phyloP scores from a whole-genome alignment of 371 early-diverging fungal species.

The Mucor racemosus region DNA sequence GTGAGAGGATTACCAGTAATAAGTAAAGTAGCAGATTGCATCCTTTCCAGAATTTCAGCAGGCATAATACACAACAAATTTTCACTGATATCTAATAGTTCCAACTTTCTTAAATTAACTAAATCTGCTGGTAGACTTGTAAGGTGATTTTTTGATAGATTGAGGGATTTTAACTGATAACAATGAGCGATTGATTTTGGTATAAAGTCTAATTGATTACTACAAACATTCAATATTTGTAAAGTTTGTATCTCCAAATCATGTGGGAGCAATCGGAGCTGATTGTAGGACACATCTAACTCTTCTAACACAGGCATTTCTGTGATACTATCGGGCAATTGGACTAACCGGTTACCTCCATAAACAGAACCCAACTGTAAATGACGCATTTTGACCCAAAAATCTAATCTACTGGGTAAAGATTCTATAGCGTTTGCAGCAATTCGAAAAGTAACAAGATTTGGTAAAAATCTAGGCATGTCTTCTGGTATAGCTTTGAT shows the following conservation, averaged over 20 bases:
- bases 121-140: conserved; percentile 64
- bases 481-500: conserved; percentile 51
- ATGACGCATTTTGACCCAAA: conserved; percentile 54
- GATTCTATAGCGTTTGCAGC: conserved; percentile 56
- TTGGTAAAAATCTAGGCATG: conserved; percentile 44
- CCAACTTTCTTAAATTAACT: conserved; percentile 52
- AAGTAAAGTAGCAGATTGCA: conserved; percentile 58
- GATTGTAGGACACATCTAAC: conserved; percentile 63
- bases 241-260: conserved; percentile 32
- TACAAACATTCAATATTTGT: conserved; percentile 41
- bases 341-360: conserved; percentile 59
- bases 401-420: conserved; percentile 47
- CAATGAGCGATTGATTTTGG: conserved; percentile 65
- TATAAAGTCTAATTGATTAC: conserved; percentile 62
- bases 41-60: conserved; percentile 59
- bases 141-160: conserved; percentile 62
- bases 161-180: conserved; percentile 46
- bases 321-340: conserved; percentile 52
- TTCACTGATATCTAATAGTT: conserved; percentile 64
- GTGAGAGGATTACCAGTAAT: conserved; percentile 71
- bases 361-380: conserved; percentile 65
- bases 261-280: conserved; percentile 46
- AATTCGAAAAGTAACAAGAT: conserved; percentile 53
- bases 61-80: conserved; percentile 69
- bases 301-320: conserved; percentile 54